Evolutionary conservation across 305 asterid genomes (phyloP), one percentile per base, ranked within the genome.

Genomic region (Euphrasia arctica): DNA sequence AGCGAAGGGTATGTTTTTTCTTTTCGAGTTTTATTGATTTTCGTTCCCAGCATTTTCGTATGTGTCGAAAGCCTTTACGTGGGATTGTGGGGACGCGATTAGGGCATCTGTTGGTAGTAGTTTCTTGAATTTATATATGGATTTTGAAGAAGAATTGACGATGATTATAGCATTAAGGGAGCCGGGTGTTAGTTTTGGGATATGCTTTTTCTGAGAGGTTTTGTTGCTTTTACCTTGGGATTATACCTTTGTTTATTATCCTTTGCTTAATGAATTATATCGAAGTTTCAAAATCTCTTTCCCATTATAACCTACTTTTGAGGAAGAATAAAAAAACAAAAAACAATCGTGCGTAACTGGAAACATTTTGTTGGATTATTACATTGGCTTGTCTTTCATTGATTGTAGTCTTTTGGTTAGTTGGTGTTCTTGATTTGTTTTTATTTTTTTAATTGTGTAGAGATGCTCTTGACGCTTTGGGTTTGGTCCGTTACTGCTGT

Each of bases 401-500:
- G 31, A 42, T 42, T 3, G 25, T 3, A 8, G 2, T 56, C 11
- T 27, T 28, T 39, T 39, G 9, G 12, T 8, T 8, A 39, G 2
- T 42, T 34, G 54, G 47, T 18, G 29, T 54, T 58, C 28, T 52
- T 63, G 62, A 63, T 67, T 43, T 15, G 12, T 39, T 7, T 8
- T 64, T 48, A 18, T 66, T 43, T 0, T 5, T 42, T 10, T 49
- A 52, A 51, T 66, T 65, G 18, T 67, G 54, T 80, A 88, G 97
- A 42, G 97, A 90, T 83, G 97, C 97, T 36, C 93, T 88, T 68
- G 97, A 90, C 73, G 93, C 95, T 6, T 55, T 90, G 59, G 63
- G 74, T 60, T 77, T 90, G 83, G 96, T 88, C 74, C 93, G 97
- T 1, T 90, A 90, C 47, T 90, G 97, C 86, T 90, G 97, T 63